Evolutionary conservation across 306 rosid genomes (phyloP), one percentile per base, ranked within the genome.

Genomic region (Astragalus membranaceus): DNA sequence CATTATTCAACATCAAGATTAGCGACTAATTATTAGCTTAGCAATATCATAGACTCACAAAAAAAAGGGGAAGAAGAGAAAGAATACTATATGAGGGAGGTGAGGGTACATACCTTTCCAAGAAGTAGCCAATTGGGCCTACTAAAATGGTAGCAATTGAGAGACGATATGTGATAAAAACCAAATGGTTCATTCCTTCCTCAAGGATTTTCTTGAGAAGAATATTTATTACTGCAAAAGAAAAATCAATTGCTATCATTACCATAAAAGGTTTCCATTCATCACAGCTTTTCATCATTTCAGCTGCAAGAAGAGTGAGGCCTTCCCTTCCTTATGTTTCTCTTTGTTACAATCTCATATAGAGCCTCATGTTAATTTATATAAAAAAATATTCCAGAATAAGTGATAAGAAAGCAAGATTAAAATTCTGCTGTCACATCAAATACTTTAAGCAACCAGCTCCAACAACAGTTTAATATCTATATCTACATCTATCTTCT

Each of bases 141-240:
- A 92, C 78, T 76, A 84, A 88, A 78, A 92, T 80, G 63, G 93
- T 60, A 52, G 98, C 81, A 52, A 92, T 82, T 14, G 86, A 68
- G 35, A 92, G 67, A 7, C 98, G 82, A 70, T 88, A 92, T 4
- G 96, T 92, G 58, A 90, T 83, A 15, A 92, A 79, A 87, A 92
- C 98, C 89, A 89, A 85, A 78, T 82, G 98, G 85, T 88, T 86
- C 81, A 89, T 85, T 65, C 93, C 98, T 60, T 86, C 84, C 10
- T 90, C 86, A 67, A 92, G 92, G 74, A 88, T 87, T 78, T 87
- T 80, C 91, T 88, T 88, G 47, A 92, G 91, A 74, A 89, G 92
- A 86, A 88, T 83, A 79, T 92, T 92, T 83, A 86, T 87, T 6
- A 72, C 23, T 5, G 98, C 89, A 14, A 92, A 85, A 55, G 82